Evolutionary conservation across 2,329 filamentous ascomycete genomes (phyloP), one percentile per base, ranked within the genome.

Genomic region (Phialophora tarda): DNA sequence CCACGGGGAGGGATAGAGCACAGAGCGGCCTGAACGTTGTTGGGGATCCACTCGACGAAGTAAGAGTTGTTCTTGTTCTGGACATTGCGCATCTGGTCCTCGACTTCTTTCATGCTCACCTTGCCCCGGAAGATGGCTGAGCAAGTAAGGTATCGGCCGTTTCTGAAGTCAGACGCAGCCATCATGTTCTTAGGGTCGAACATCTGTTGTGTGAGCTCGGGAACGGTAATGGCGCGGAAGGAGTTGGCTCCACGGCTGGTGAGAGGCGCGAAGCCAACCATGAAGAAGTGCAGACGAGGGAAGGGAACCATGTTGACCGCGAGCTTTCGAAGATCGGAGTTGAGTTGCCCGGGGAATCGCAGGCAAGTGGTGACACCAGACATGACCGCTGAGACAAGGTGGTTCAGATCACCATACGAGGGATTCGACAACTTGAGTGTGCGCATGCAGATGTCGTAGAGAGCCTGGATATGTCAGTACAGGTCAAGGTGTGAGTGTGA

Each of bases 101-200:
- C 95, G 71, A 99, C 95, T 86, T 99, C 95, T 89, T 98, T 98
- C 95, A 98, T 98, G 80, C 94, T 96, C 80, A 99, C 92, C 88
- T 97, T 97, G 79, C 95, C 95, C 83, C 95, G 95, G 92, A 99
- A 99, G 84, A 99, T 97, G 80, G 95, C 93, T 82, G 91, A 98
- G 90, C 95, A 99, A 75, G 95, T 99, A 78, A 99, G 89, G 88
- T 99, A 99, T 78, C 95, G 95, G 82, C 95, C 95, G 83, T 98
- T 99, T 78, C 95, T 92, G 93, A 99, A 99, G 86, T 99, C 95
- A 72, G 93, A 96, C 73, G 95, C 95, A 84, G 95, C 95, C 95
- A 99, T 99, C 94, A 99, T 99, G 90, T 99, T 99, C 93, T 98
- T 99, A 78, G 95, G 94, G 86, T 99, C 95, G 87, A 96, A 99